phyloP scores from a whole-genome alignment of 2,329 filamentous ascomycete species.

The Alternaria incomplexa region DNA sequence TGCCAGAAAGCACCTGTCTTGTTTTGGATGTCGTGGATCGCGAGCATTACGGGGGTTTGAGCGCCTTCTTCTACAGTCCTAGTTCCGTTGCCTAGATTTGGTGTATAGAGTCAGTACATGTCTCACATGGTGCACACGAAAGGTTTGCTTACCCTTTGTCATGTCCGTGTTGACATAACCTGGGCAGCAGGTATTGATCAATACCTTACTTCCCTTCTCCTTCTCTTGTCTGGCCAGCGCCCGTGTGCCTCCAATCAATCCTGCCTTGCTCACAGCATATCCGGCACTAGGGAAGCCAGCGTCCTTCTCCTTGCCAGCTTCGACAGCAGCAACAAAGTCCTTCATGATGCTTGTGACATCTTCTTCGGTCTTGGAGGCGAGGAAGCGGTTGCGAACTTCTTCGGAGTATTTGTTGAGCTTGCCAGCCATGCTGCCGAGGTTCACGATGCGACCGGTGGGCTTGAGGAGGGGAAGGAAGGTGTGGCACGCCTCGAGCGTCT shows the following conservation, averaged over 20 bases:
- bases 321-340: constrained; percentile 56
- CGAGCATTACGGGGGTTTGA: constrained; percentile 53
- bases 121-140: not conserved
- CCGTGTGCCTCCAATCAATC: constrained; percentile 51
- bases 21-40: constrained; percentile 48
- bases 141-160: constrained; percentile 39
- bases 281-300: constrained; percentile 58
- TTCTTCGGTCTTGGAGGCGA: constrained; percentile 45
- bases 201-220: constrained; percentile 39
- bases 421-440: constrained; percentile 56
- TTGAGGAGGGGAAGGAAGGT: constrained; percentile 56
- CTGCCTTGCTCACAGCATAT: constrained; percentile 57
- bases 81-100: constrained; percentile 26
- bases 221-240: constrained; percentile 45
- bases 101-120: not conserved
- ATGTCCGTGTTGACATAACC: constrained; percentile 57
- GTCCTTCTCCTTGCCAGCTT: constrained; percentile 54
- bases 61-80: constrained; percentile 55
- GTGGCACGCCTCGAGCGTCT: constrained; percentile 55
- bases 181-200: constrained; percentile 53
- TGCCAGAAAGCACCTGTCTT: constrained; percentile 50
- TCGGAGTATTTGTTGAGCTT: constrained; percentile 56
- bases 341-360: constrained; percentile 59
- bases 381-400: constrained; percentile 53
- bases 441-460: constrained; percentile 54